These are phyloP conservation scores for Ceriops tagal DNA, from an alignment of 345 rosid species.

Conservation along the genomic window DNA sequence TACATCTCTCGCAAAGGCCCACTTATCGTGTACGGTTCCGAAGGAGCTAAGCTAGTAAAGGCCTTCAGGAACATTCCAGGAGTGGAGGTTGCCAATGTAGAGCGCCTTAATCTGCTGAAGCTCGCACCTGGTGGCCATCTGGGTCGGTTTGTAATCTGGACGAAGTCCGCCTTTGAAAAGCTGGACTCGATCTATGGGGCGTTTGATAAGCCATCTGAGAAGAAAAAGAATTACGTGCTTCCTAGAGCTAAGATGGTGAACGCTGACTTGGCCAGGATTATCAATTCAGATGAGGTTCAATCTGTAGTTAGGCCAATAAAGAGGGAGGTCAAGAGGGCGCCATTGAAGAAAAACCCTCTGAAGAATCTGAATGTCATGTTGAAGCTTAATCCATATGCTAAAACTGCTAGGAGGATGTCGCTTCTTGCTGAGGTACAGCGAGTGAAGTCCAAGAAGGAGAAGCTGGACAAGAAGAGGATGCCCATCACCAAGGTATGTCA, in stretches of 20 bases:
- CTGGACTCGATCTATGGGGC: constrained; percentile 84
- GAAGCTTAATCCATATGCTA: constrained; percentile 87
- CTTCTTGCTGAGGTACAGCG: constrained; percentile 89
- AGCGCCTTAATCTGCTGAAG: constrained; percentile 74
- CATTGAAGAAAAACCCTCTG: constrained; percentile 88
- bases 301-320: constrained; percentile 83
- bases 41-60: constrained; percentile 82
- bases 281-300: constrained; percentile 94
- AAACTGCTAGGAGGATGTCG: constrained; percentile 94
- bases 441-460: constrained; percentile 94
- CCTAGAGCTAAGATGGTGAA: constrained; percentile 96
- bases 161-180: constrained; percentile 91
- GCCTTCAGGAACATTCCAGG: constrained; percentile 94
- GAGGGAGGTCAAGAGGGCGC: constrained; percentile 64
- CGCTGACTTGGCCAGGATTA: constrained; percentile 86
- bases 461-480: constrained; percentile 84
- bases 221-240: constrained; percentile 84
- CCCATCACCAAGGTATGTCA: constrained; percentile 58
- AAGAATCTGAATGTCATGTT: constrained; percentile 83
- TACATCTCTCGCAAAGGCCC: constrained; percentile 91
- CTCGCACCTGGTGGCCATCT: constrained; percentile 98
- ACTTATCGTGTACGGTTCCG: constrained; percentile 69
- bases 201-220: constrained; percentile 74
- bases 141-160: constrained; percentile 92
- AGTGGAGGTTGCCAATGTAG: constrained; percentile 82